Evolutionary conservation across 192 early-diverging fungal species (phyloP), one percentile per base, ranked within the genome.

Genomic region (Backusella tuberculispora): DNA sequence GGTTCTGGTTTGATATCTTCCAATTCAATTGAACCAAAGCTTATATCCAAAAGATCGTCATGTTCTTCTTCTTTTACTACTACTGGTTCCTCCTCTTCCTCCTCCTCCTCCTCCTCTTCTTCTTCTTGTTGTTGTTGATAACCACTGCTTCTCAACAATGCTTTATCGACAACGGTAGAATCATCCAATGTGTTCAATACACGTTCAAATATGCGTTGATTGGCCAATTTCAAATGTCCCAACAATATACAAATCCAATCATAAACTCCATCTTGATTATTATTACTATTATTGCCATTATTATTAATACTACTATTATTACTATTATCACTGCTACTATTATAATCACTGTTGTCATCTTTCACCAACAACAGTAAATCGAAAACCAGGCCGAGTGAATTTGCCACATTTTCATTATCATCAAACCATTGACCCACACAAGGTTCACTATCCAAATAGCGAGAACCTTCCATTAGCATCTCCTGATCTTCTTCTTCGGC

Each of bases 401-500:
- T 60, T 14, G n/a, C 24, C 8, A 78, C 4, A 63, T 78, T 66
- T 3, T 26, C 50, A 46, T 43, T 14, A 0, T 53, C 44, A 41
- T 78, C 76, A 53, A 78, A 73, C 76, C 76, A 78, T 13, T 64
- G 46, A 1, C 3, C 10, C 4, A 72, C 71, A 14, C 9, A 12
- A 1, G 1, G 14, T 9, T n/a, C 63, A 1, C 21, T 41, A 44
- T 43, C 24, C 6, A 67, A 6, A 63, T 71, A 77, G 0, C 10
- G 14, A 1, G 43, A 21, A 0, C 71, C 53, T 17, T 78, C 71
- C 15, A n/a, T 29, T 0, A 68, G 12, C 42, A 64, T 5, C 12
- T 73, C 76, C 3, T 63, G 13, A 34, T 77, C 42, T 14, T 80
- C 79, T 65, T 80, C 75, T n/a, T 69, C 68, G n/a, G n/a, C 45